A percentile compares a stretch with the other conserved stretches of the same genome.
phyloP scores from a whole-genome alignment of 2,329 filamentous ascomycete species.

The Ceratocystiopsis minuta region DNA sequence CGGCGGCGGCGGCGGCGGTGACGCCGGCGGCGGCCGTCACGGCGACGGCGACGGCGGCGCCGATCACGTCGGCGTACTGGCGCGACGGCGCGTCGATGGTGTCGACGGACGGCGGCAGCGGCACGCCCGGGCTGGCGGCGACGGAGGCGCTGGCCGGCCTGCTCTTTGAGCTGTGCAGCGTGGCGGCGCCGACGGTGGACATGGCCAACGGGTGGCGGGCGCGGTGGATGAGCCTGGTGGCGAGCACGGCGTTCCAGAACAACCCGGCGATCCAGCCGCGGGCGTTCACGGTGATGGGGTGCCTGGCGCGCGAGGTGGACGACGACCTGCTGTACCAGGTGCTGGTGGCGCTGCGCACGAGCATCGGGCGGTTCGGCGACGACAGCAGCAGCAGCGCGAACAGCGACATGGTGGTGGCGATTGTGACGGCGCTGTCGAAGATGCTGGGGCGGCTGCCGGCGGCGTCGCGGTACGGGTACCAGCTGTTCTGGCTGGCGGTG shows the following conservation, averaged over 20 bases:
- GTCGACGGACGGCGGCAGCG: constrained; percentile 26
- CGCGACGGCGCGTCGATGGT: constrained; percentile 37
- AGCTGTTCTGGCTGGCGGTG: constrained; percentile 53
- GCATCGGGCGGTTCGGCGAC: constrained; percentile 40
- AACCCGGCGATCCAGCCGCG: constrained; percentile 53
- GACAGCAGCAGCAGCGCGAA: constrained; percentile 20
- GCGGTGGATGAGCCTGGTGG: constrained; percentile 56
- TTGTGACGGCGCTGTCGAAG: constrained; percentile 48
- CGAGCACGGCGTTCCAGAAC: constrained; percentile 55
- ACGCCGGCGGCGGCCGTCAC: constrained; percentile 16
- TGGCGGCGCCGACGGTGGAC: constrained; percentile 46
- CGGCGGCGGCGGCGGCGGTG: too few species aligned
- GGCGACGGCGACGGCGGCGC: constrained; percentile 2
- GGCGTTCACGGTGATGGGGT: constrained; percentile 55
- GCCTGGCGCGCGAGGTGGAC: constrained; percentile 51
- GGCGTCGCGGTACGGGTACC: constrained; percentile 47
- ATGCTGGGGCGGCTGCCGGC: constrained; percentile 54
- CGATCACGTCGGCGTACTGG: constrained; percentile 10
- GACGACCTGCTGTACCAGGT: constrained; percentile 56
- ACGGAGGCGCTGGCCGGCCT: constrained; percentile 44
- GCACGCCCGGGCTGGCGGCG: constrained; percentile 26
- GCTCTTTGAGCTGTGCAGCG: constrained; percentile 43
- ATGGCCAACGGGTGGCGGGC: constrained; percentile 52
- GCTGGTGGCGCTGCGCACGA: constrained; percentile 46
- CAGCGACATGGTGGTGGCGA: constrained; percentile 50